Evolutionary conservation across 2,329 filamentous ascomycete species (phyloP).

Genomic region (Exophiala calicioides): DNA sequence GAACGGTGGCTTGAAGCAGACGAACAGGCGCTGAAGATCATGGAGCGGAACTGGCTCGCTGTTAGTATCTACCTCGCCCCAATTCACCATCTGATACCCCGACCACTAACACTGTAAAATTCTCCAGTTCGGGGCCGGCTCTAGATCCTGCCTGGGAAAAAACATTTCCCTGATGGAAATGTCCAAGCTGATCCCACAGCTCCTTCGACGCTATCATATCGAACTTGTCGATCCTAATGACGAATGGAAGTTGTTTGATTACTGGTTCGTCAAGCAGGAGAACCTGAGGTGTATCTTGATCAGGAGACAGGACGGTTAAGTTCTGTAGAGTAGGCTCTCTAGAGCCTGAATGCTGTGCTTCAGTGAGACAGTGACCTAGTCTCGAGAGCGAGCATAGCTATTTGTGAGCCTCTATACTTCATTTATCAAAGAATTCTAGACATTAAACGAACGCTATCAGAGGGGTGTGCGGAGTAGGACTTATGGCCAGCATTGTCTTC

Average conservation of each 20-base stretch:
- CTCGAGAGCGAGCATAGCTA: no score
- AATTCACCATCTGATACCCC: not conserved
- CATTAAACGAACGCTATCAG: no score
- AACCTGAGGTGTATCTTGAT: conserved; percentile 13
- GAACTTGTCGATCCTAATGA: conserved; percentile 23
- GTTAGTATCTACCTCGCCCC: conserved; percentile 2
- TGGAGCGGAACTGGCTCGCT: conserved; percentile 39
- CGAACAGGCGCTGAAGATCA: conserved; percentile 17
- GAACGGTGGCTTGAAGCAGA: conserved; percentile 42
- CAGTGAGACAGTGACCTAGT: no score
- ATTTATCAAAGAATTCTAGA: no score
- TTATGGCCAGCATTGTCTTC: no score
- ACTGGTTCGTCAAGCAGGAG: conserved; percentile 53
- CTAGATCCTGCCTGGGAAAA: conserved; percentile 43
- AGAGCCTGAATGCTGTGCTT: no score
- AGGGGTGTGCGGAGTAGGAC: no score
- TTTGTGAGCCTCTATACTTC: no score
- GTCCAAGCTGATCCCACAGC: conserved; percentile 31
- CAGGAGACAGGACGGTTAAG: conserved; percentile 4
- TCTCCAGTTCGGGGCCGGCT: conserved; percentile 52
- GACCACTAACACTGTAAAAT: not conserved
- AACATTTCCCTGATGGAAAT: conserved; percentile 34
- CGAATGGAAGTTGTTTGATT: conserved; percentile 33
- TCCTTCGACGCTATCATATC: conserved; percentile 27
- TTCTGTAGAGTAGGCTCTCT: no score